phyloP scores from a whole-genome alignment of 129 eudicot species.

The Saposhnikovia divaricata region DNA sequence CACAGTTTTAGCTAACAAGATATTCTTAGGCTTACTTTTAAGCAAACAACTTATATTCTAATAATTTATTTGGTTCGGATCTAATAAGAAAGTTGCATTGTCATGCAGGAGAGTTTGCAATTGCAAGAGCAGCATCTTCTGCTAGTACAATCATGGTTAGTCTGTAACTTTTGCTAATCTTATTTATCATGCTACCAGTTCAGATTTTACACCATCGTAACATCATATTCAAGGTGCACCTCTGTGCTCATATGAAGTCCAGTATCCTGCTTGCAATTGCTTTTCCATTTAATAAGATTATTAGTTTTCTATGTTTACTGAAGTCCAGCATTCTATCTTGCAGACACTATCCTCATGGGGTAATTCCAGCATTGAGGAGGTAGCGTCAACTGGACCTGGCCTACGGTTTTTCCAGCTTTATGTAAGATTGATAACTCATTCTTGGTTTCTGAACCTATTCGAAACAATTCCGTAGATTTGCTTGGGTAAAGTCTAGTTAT shows the following conservation, averaged over 20 bases:
- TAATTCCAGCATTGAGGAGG: slow-evolving; percentile 88
- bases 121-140: slow-evolving; percentile 83
- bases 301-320: too few species aligned
- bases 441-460: neutral
- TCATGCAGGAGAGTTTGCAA: slow-evolving; percentile 77
- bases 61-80: neutral
- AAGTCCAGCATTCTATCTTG: neutral
- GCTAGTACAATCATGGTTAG: slow-evolving; percentile 94
- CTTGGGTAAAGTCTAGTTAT: neutral
- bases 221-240: neutral
- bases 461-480: neutral
- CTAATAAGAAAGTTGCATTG: neutral
- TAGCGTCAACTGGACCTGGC: slow-evolving; percentile 93
- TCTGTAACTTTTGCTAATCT: slow-evolving; percentile 8
- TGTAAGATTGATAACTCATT: slow-evolving; percentile 36
- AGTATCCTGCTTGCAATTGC: neutral
- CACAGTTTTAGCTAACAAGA: neutral
- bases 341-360: slow-evolving; percentile 92
- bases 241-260: neutral
- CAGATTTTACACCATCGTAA: neutral
- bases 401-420: slow-evolving; percentile 89
- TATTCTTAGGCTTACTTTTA: neutral
- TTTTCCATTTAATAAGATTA: neutral
- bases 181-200: neutral
- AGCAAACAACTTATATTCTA: neutral